Evolutionary conservation across 2,329 filamentous ascomycete species (phyloP), one percentile per base, ranked within the genome.

Genomic region (Verticillium dahliae): DNA sequence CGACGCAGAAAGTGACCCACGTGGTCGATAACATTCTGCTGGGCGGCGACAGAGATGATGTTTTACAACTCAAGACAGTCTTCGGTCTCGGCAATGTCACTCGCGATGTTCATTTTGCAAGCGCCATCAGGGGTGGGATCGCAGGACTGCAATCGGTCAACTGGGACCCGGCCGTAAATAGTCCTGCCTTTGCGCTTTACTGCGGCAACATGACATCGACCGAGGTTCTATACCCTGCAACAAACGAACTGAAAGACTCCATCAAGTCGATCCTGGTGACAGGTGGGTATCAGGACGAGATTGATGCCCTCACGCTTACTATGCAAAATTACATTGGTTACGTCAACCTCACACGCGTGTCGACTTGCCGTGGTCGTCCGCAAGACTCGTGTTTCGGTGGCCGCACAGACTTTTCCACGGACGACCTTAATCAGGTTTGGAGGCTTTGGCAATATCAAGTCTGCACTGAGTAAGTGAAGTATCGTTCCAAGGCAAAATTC

Each of bases 1-100:
- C 81, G 1, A 88, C 86, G 0, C 86, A 90, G 69, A 86, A 78
- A 63, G 68, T 85, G 11, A 81, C 79, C 0, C 72, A 81, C 55
- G 70, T 82, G 6, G 70, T 84, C 27, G 83, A 86, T 69, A 79
- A 75, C 52, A 80, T 85, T 39, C 75, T 85, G 3, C 72, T 81
- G 14, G 71, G 74, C 37, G 71, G 75, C 62, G 63, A 66, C 56
- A 56, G 84, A 37, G 61, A 61, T 50, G 68, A 74, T 2, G 73
- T 84, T 35, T 65, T 72, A 54, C 67, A 74, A 15, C 87, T 76
- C 9, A 67, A 73, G 57, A 67, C 74, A 7, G 69, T 75, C 0
- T 85, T 85, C 58, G 81, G 80, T 0, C 72, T 85, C 2, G 70
- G 70, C 2, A 76, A 75, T 50, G 69, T 84, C 4, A 69, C 73